Base-by-base conservation (phyloP, 805 yeast genomes). In the Sugiyamaella chiloensis region DNA sequence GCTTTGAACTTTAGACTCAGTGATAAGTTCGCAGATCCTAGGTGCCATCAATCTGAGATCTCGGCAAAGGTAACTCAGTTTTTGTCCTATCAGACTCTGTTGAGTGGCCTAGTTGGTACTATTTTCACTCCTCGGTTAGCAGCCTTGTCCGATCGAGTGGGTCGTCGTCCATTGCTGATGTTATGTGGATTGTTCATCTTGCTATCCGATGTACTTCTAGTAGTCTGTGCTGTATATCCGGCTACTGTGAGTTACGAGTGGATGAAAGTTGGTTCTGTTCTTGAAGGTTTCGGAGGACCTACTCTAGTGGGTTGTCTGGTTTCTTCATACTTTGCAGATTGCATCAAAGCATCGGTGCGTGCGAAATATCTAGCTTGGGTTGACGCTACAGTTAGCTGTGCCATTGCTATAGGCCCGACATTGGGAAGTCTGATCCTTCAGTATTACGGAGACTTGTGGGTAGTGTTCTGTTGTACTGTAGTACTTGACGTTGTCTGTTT, bases 311-410 rank as follows among this genome's bases (percentile, higher is more conserved):
- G 82, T 26, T 57, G 84, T 44, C 77, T 83, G 9, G 65, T 84
- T 24, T 82, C 82, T 59, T 78, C 90, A 51, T 88, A 87, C 60
- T 72, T 85, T 16, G 71, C 87, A 3, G 96, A 88, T 65, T 79
- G 87, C 32, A 81, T 81, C 6, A 83, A 81, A 17, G 74, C 86
- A 1, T 72, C 70, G 24, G 72, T 76, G 48, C 68, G 95, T 51
- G 60, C 65, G 3, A 37, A 52, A 6, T 64, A 60, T 44, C 57
- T 71, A 53, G 59, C 60, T 3, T 20, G 50, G 9, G 40, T 60
- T 17, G 62, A 61, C 26, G 57, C 63, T 4, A 45, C 51, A 32
- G 12, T 60, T 36, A 60, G 57, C 44, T 52, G 48, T 6, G 61
- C 62, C 21, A 29, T 56, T 30, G 67, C 64, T 3, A 11, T 56